A percentile compares a stretch with the other conserved stretches of the same genome.
These are phyloP conservation scores for Hemileia vastatrix DNA, from an alignment of 1,284 basidiomycete species.

Conservation along the genomic window DNA sequence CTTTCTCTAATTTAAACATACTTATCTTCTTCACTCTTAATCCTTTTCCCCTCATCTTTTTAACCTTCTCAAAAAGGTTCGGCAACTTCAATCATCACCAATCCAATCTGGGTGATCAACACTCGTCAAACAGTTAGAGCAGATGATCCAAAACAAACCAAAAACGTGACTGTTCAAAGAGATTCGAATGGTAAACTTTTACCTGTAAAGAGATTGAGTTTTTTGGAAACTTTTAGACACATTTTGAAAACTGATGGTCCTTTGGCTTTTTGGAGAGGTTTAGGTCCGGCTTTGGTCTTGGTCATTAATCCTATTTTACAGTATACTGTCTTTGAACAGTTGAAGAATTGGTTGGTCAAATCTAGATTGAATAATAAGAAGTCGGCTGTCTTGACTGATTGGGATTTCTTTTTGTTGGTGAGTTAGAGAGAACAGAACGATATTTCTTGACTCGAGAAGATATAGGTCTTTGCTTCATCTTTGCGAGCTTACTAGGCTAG, in stretches of 20 bases:
- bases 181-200: background rate
- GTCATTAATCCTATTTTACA: constrained; percentile 88
- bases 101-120: constrained; percentile 80
- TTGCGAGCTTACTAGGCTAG: too few relatives aligned
- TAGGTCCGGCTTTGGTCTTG: constrained; percentile 81
- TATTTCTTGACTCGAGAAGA: too few relatives aligned
- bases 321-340: too few relatives aligned
- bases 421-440: too few relatives aligned
- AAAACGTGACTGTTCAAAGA: background rate
- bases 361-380: constrained; percentile 28
- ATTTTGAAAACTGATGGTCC: constrained; percentile 70
- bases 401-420: constrained; percentile 41
- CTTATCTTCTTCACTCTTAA: too few relatives aligned
- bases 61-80: too few relatives aligned
- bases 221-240: constrained; percentile 59
- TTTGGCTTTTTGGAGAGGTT: constrained; percentile 77
- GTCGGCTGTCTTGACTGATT: constrained; percentile 32
- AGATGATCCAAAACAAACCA: constrained; percentile 8
- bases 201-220: constrained; percentile 54
- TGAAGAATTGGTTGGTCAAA: constrained; percentile 38
- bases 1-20: too few relatives aligned
- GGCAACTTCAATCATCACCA: constrained; percentile 78
- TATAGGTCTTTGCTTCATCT: too few relatives aligned
- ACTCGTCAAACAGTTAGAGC: constrained; percentile 60
- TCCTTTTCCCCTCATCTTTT: too few relatives aligned